phyloP scores from a whole-genome alignment of 1,139 yeast species.

The Citeromyces siamensis region DNA sequence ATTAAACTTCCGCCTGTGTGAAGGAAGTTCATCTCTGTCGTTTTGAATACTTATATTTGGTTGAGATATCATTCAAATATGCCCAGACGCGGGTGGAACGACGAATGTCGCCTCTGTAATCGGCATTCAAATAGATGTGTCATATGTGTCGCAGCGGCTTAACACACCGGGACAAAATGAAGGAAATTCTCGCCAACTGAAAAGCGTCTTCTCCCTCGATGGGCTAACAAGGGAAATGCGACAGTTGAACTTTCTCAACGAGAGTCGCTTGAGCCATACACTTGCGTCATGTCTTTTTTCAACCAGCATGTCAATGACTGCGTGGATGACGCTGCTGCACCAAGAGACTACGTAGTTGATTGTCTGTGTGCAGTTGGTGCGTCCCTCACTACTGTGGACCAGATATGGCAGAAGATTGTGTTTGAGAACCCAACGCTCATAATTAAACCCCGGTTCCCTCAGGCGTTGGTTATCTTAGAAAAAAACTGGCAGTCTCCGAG shows the following conservation, averaged over 20 bases:
- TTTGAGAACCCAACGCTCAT: conserved; percentile 27
- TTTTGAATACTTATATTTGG: no score
- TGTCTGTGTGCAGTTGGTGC: conserved; percentile 24
- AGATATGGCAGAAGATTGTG: conserved; percentile 32
- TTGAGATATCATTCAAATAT: no score
- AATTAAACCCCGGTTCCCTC: conserved; percentile 10
- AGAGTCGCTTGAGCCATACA: conserved; percentile 37
- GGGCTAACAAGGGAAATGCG: conserved; percentile 85
- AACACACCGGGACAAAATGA: conserved; percentile 32
- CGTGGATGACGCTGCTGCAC: conserved; percentile 11
- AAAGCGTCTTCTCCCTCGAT: conserved; percentile 32
- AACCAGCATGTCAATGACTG: conserved; percentile 21
- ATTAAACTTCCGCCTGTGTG: no score
- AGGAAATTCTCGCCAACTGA: conserved; percentile 53
- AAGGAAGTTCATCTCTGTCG: no score
- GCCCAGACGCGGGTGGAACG: no score
- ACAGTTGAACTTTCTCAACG: conserved; percentile 79
- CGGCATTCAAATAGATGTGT: no score
- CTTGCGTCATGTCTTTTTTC: conserved; percentile 22
- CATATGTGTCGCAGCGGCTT: no score
- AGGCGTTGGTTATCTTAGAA: background rate
- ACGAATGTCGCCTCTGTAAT: no score
- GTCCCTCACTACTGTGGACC: conserved; percentile 32
- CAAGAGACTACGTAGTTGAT: conserved; percentile 15
- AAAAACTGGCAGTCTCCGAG: background rate